Conservation (phyloP, 208 protist genomes). For the Strigomonas culicis region DNA sequence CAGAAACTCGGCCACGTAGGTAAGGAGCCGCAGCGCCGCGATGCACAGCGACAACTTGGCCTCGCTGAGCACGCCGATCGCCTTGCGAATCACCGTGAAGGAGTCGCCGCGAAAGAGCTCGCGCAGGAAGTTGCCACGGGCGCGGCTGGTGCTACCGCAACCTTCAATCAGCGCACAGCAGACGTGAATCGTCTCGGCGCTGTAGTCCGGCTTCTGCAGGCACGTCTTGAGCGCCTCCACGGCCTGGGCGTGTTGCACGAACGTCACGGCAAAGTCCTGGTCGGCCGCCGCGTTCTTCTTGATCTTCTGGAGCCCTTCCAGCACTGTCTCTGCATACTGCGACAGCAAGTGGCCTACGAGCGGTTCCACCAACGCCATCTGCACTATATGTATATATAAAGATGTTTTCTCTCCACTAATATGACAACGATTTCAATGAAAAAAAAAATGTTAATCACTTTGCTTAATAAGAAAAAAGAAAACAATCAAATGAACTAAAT, state of each 20-base stretch:
- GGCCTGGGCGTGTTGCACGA: conserved; percentile 59
- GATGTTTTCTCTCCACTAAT: background rate
- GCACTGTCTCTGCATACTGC: conserved; percentile 73
- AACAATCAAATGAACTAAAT: background rate
- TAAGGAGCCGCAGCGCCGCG: conserved; percentile 64
- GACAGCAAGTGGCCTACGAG: conserved; percentile 81
- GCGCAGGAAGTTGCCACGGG: conserved; percentile 23
- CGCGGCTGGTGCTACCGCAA: conserved; percentile 20
- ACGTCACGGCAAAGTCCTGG: conserved; percentile 37
- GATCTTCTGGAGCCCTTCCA: conserved; percentile 80
- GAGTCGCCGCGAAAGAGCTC: conserved; percentile 64
- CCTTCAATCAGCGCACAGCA: conserved; percentile 38
- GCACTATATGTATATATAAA: conserved; percentile 6
- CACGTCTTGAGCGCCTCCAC: conserved; percentile 51
- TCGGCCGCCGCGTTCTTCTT: conserved; percentile 27
- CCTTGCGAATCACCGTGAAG: conserved; percentile 42
- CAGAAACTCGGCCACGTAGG: conserved; percentile 38
- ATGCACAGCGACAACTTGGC: conserved; percentile 30
- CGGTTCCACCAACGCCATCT: conserved; percentile 77
- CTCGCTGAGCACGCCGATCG: conserved; percentile 50
- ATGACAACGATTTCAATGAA: background rate
- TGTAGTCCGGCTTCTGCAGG: conserved; percentile 33
- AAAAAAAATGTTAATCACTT: background rate
- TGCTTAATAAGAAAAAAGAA: conserved; percentile 7
- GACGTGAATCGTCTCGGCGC: conserved; percentile 36